Percentiles rank a stretch among this genome's conserved stretches.
phyloP scores from a whole-genome alignment of 305 asterid species.

The Rubia peregrina region DNA sequence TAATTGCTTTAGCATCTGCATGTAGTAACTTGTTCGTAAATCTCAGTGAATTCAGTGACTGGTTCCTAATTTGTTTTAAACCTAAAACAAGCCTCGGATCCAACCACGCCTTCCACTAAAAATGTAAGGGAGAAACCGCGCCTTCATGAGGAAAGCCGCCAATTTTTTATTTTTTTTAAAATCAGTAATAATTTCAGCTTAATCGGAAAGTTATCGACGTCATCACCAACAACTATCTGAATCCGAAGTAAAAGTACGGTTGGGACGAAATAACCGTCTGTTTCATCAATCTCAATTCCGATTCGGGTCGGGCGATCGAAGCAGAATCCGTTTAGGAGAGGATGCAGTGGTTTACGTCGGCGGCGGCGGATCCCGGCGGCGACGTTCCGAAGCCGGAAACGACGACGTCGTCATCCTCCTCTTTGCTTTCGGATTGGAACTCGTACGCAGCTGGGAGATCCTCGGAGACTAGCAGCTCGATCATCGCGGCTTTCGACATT shows the following conservation, averaged over 20 bases:
- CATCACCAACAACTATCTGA: neutral
- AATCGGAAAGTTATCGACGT: slow-evolving; percentile 1
- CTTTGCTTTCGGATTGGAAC: slow-evolving; percentile 41
- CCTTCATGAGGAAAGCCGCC: neutral
- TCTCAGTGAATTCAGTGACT: neutral
- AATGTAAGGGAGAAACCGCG: neutral
- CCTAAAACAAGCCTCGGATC: neutral
- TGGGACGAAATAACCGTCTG: neutral
- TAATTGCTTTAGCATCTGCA: too few species aligned
- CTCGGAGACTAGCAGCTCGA: slow-evolving; percentile 37
- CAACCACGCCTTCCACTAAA: neutral
- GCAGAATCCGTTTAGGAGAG: slow-evolving; percentile 11
- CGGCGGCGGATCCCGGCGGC: slow-evolving; percentile 19
- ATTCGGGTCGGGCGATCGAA: neutral
- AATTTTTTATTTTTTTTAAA: neutral
- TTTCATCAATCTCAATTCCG: neutral
- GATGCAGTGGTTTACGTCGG: slow-evolving; percentile 41
- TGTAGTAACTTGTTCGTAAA: too few species aligned
- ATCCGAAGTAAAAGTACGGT: neutral
- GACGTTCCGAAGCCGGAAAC: slow-evolving; percentile 17
- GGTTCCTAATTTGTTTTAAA: neutral
- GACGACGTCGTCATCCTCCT: slow-evolving; percentile 22
- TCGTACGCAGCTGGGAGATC: slow-evolving; percentile 36
- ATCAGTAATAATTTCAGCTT: neutral
- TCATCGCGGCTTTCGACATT: slow-evolving; percentile 54